These are phyloP conservation scores for Wickerhamiella sorbophila DNA, from an alignment of 805 yeast species.

Conservation along the genomic window DNA sequence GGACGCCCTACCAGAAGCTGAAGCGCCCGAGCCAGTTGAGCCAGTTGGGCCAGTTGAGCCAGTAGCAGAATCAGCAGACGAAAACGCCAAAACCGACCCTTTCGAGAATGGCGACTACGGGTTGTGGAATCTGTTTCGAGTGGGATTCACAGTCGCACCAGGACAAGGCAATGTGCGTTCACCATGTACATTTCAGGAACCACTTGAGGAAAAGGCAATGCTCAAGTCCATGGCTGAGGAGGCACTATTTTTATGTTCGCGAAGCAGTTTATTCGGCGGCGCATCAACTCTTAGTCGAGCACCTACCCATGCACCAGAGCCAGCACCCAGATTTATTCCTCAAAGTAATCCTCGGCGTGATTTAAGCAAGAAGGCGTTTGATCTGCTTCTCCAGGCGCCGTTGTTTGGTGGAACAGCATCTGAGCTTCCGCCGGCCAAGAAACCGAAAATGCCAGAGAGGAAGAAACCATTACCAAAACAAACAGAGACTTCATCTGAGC, in stretches of 20 bases:
- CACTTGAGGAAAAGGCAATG: background rate
- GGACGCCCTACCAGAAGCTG: too few relatives aligned
- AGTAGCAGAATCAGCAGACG: too few relatives aligned
- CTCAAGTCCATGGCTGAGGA: background rate
- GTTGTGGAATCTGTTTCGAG: conserved; percentile 14
- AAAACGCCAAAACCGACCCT: background rate
- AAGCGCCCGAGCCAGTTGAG: too few relatives aligned
- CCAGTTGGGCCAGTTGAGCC: too few relatives aligned
- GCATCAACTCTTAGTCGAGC: background rate
- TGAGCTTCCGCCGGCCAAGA: background rate
- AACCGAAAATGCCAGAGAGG: too few relatives aligned
- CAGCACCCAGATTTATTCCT: background rate
- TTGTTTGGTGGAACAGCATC: background rate
- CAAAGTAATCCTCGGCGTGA: background rate
- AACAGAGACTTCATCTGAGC: too few relatives aligned
- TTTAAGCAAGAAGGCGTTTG: background rate
- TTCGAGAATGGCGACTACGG: conserved; percentile 3
- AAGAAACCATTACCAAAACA: too few relatives aligned
- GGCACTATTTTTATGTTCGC: background rate
- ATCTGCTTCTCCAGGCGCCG: background rate
- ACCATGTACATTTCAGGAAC: background rate
- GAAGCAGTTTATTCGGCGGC: conserved; percentile 1
- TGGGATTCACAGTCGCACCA: conserved; percentile 14
- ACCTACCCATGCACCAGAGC: background rate
- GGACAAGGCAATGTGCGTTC: background rate